phyloP scores from a whole-genome alignment of 805 yeast species.

The Tetrapisispora nanseiensis region DNA sequence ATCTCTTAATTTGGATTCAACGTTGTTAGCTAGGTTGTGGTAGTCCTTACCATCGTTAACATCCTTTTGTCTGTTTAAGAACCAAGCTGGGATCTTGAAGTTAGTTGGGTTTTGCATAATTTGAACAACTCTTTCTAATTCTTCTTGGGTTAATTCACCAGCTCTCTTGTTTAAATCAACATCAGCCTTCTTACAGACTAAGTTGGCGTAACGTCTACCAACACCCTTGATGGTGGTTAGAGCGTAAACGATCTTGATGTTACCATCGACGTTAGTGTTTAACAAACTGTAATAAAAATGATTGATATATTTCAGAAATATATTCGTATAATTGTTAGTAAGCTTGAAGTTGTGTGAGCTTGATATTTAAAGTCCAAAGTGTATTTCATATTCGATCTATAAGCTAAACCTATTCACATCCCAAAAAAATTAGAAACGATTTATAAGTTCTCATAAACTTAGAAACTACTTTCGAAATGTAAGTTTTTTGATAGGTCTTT shows the following conservation, averaged over 20 bases:
- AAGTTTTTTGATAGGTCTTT: no score
- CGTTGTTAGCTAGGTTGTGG: slow-evolving; percentile 97
- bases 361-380: no score
- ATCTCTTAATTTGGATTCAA: slow-evolving; percentile 99
- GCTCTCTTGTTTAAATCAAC: slow-evolving; percentile 97
- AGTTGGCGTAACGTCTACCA: slow-evolving; percentile 99
- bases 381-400: no score
- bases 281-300: slow-evolving; percentile 59
- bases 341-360: no score
- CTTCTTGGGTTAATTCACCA: slow-evolving; percentile 99
- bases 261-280: slow-evolving; percentile 99
- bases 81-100: slow-evolving; percentile 99
- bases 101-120: slow-evolving; percentile 99
- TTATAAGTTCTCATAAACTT: no score
- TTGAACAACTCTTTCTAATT: slow-evolving; percentile 98
- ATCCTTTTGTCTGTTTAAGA: slow-evolving; percentile 99
- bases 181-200: slow-evolving; percentile 99
- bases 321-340: slow-evolving; percentile 29
- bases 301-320: slow-evolving; percentile 1
- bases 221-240: slow-evolving; percentile 99
- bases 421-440: no score
- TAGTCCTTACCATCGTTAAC: slow-evolving; percentile 97
- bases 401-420: no score
- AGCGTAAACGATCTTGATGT: slow-evolving; percentile 99
- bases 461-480: no score